Base-by-base conservation (phyloP, 2,329 filamentous ascomycete genomes). In the Aspergillus sp. region DNA sequence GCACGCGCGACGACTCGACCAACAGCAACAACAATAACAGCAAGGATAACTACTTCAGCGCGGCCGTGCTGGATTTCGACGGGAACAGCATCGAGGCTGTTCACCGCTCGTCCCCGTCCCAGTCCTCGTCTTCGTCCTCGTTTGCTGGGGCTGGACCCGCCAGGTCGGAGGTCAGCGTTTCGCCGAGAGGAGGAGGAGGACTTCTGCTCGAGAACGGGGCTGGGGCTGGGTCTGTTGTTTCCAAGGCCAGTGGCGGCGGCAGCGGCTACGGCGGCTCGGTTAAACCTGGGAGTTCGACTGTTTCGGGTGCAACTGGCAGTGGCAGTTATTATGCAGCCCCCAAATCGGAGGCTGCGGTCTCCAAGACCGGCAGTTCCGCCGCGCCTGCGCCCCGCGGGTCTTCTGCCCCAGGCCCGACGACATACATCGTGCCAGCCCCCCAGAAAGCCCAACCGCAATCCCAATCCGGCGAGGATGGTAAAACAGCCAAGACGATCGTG, bases 81-180 rank as follows among this genome's bases (percentile, higher is more conserved):
- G 83, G 83, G 31, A 93, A 93, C 63, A 82, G 74, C 46, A 78
- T 93, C 53, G 83, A 91, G 52, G 81, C 84, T 17, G 75, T 88
- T 30, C 82, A 77, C 54, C 67, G 68, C 6, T 52, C 58, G 4
- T 49, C 46, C 30, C 52, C 58, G 4, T 49, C 46, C 30, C 31
- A 17, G 28, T 45, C 53, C 1, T 48, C 48, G 11, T n/a, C n/a
- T n/a, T n/a, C n/a, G n/a, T n/a, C n/a, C n/a, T n/a, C n/a, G n/a
- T n/a, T n/a, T n/a, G n/a, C n/a, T n/a, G n/a, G n/a, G n/a, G n/a
- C n/a, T n/a, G n/a, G n/a, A n/a, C n/a, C n/a, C n/a, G 39, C 44
- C 16, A 48, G 42, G 29, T 51, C 50, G n/a, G 48, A 46, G 19
- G 46, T 42, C 13, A 55, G 46, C n/a, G 47, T 46, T 12, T 50